Base-by-base conservation (phyloP, 257 asterid genomes). In the Solanum okadae region DNA sequence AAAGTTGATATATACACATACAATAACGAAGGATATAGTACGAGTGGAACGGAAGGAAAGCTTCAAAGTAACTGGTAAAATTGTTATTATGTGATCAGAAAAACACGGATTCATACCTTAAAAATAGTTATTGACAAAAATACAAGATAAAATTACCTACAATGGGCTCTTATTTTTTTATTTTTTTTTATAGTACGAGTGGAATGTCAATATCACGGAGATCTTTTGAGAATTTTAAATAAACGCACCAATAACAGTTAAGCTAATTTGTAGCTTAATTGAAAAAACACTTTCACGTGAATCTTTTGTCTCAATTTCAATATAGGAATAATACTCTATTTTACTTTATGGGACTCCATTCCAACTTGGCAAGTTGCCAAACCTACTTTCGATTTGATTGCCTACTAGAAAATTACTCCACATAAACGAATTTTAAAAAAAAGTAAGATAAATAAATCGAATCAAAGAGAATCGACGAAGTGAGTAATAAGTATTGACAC, bases 301-400 rank as follows among this genome's bases (percentile, higher is more conserved):
- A 27, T 78, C n/a, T 78, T 40, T 42, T 78, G 63, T 78, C 65
- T 78, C 37, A 40, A 40, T 77, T 77, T 77, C 59, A 77, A 40
- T 40, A 25, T 1, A 42, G 65, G 12, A 8, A 8, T n/a, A n/a
- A 23, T 63, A 10, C 1, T 31, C 25, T 11, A 25, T 15, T 42
- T 5, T 14, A 42, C n/a, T 42, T 25, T 42, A 15, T 77, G 84
- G 59, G 84, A 23, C 12, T 77, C 84, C 59, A 77, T 40, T 76
- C 84, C 61, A 78, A 78, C 35, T 42, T 42, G 85, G 65, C 85
- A 78, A 25, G 25, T 42, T 78, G 85, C 85, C 85, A 42, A 78
- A 8, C 38, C 9, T 8, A 10, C 8, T 27, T 75, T 22, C 10
- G 2, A n/a, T 12, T n/a, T 59, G 56, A 40, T 77, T 25, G 13